Conservation (phyloP, 352 stramenopile genomes). For the Globisporangium carolinianum region DNA sequence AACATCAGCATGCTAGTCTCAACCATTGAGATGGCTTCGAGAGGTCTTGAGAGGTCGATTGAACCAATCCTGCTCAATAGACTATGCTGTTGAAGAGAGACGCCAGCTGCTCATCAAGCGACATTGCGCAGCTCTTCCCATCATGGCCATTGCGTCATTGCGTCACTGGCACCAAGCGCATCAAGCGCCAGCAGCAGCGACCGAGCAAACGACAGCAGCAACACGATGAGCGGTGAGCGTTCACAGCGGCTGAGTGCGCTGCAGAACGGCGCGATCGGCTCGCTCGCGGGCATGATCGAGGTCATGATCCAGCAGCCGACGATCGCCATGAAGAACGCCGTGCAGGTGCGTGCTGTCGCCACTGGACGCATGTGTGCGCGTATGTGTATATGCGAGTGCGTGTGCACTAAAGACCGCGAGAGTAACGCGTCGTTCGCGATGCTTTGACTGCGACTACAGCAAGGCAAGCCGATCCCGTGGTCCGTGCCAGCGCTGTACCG, state of each 20-base stretch:
- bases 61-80: too few relatives aligned
- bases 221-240: constrained; percentile 19
- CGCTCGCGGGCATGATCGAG: constrained; percentile 77
- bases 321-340: constrained; percentile 79
- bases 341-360: constrained; percentile 27
- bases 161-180: too few relatives aligned
- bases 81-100: too few relatives aligned
- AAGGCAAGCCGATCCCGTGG: constrained; percentile 62
- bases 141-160: too few relatives aligned
- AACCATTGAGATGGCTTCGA: too few relatives aligned
- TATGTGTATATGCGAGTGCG: not conserved
- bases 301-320: constrained; percentile 80
- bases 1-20: too few relatives aligned
- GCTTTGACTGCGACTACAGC: constrained; percentile 18
- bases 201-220: not conserved
- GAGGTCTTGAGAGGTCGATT: too few relatives aligned
- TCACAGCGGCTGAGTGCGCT: constrained; percentile 56
- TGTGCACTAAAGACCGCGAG: not conserved
- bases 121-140: too few relatives aligned
- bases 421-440: too few relatives aligned
- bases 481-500: constrained; percentile 58
- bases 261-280: constrained; percentile 75
- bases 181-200: too few relatives aligned
- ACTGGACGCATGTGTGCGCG: not conserved
- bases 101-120: too few relatives aligned